phyloP scores from a whole-genome alignment of 2,329 filamentous ascomycete genomes.

The Fusarium tanahbumbuense region DNA sequence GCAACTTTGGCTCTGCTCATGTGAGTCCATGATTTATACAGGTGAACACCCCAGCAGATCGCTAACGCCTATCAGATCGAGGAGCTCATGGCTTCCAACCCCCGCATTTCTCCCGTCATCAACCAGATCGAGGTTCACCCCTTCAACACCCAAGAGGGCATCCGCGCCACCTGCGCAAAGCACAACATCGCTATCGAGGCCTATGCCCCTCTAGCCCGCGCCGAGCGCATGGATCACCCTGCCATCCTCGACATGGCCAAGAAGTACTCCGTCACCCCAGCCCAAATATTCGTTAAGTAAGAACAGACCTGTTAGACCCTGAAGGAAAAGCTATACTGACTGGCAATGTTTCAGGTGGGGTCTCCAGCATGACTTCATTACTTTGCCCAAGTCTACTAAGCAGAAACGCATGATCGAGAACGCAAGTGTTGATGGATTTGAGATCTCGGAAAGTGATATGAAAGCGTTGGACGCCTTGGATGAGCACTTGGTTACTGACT shows the following conservation, averaged over 20 bases:
- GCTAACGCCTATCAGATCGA: slow-evolving; percentile 62
- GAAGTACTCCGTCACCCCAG: slow-evolving; percentile 77
- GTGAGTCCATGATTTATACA: slow-evolving; percentile 55
- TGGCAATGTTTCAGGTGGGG: slow-evolving; percentile 68
- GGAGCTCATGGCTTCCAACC: slow-evolving; percentile 73
- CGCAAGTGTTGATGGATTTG: slow-evolving; percentile 68
- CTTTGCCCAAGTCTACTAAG: slow-evolving; percentile 77
- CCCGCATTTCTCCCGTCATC: slow-evolving; percentile 72
- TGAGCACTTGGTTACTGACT: slow-evolving; percentile 78
- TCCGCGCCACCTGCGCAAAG: slow-evolving; percentile 73
- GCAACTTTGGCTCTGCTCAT: slow-evolving; percentile 82
- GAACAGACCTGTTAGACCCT: not conserved
- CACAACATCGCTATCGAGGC: slow-evolving; percentile 79
- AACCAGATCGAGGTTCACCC: slow-evolving; percentile 88
- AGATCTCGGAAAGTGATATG: slow-evolving; percentile 73
- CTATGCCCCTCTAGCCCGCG: slow-evolving; percentile 81
- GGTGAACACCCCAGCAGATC: accelerated
- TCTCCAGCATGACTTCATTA: slow-evolving; percentile 78
- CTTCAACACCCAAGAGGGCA: slow-evolving; percentile 79
- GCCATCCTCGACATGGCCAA: slow-evolving; percentile 70
- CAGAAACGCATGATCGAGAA: slow-evolving; percentile 74
- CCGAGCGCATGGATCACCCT: slow-evolving; percentile 75
- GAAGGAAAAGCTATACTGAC: accelerated
- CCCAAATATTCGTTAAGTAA: slow-evolving; percentile 75
- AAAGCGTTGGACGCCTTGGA: slow-evolving; percentile 71